A percentile compares a stretch with the other conserved stretches of the same genome.
phyloP scores from a whole-genome alignment of 345 rosid genomes.

The Euphorbia pulcherrima region DNA sequence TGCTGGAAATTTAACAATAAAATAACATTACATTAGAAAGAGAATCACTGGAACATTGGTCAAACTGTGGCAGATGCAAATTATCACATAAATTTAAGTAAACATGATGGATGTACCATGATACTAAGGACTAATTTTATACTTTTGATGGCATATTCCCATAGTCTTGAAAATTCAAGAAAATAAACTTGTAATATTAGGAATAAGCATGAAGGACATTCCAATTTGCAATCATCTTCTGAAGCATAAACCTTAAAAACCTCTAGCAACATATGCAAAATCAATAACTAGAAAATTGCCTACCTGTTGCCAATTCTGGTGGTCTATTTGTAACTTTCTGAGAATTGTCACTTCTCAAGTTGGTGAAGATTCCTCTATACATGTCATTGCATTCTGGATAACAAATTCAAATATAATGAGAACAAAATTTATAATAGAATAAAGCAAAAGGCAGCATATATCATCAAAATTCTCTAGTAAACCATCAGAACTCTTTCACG shows the following conservation, averaged over 20 bases:
- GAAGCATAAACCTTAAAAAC: background rate
- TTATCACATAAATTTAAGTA: background rate
- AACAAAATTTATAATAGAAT: background rate
- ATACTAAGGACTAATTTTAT: background rate
- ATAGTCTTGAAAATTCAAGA: background rate
- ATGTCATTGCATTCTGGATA: constrained; percentile 32
- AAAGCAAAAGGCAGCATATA: background rate
- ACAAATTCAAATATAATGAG: background rate
- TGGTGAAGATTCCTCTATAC: constrained; percentile 27
- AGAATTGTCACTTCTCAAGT: no score
- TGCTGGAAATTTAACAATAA: constrained; percentile 20
- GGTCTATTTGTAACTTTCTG: constrained; percentile 29
- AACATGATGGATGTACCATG: background rate
- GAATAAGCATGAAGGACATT: background rate
- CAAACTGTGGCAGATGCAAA: constrained; percentile 5
- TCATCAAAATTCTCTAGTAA: background rate
- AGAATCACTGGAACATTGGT: background rate
- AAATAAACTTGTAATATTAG: background rate
- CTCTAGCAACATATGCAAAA: background rate
- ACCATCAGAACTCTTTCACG: background rate
- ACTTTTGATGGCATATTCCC: background rate
- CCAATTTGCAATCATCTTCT: constrained; percentile 1
- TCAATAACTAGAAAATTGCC: constrained; percentile 5
- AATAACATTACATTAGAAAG: constrained; percentile 1
- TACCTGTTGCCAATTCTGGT: constrained; percentile 40